Conservation (phyloP, 352 stramenopile species). For the Phytophthora sojae region DNA sequence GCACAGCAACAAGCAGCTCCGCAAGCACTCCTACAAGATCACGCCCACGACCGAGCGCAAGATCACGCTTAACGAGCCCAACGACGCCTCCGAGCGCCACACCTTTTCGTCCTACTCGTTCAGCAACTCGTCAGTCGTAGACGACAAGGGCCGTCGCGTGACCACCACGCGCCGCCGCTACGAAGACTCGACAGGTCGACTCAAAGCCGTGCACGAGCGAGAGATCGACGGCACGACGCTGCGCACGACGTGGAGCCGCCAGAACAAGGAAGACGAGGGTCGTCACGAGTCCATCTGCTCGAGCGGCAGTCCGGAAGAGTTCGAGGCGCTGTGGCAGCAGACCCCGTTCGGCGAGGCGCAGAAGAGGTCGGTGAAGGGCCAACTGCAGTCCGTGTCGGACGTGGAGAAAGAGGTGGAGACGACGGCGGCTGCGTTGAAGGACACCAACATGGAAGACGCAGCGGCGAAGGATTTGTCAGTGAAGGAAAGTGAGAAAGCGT, state of each 20-base stretch:
- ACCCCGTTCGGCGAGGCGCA: slow-evolving; percentile 64
- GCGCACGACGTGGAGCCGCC: slow-evolving; percentile 58
- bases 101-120: slow-evolving; percentile 53
- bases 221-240: slow-evolving; percentile 55
- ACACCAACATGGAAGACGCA: slow-evolving; percentile 4
- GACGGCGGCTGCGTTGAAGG: neutral
- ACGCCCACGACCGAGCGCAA: neutral
- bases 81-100: neutral
- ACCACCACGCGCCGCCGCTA: slow-evolving; percentile 42
- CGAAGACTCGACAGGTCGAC: slow-evolving; percentile 57
- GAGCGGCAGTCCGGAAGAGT: slow-evolving; percentile 53
- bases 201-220: slow-evolving; percentile 73
- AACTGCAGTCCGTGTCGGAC: slow-evolving; percentile 13
- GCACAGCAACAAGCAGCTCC: neutral
- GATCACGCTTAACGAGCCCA: neutral
- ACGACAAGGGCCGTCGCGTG: slow-evolving; percentile 43
- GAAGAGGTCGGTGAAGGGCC: slow-evolving; percentile 45
- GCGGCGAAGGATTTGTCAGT: neutral
- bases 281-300: slow-evolving; percentile 56
- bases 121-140: slow-evolving; percentile 35
- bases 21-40: slow-evolving; percentile 4
- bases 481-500: neutral
- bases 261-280: slow-evolving; percentile 54
- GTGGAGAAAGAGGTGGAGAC: slow-evolving; percentile 4
- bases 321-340: slow-evolving; percentile 45